Base-by-base conservation (phyloP, 805 yeast genomes). In the Candida oleophila region DNA sequence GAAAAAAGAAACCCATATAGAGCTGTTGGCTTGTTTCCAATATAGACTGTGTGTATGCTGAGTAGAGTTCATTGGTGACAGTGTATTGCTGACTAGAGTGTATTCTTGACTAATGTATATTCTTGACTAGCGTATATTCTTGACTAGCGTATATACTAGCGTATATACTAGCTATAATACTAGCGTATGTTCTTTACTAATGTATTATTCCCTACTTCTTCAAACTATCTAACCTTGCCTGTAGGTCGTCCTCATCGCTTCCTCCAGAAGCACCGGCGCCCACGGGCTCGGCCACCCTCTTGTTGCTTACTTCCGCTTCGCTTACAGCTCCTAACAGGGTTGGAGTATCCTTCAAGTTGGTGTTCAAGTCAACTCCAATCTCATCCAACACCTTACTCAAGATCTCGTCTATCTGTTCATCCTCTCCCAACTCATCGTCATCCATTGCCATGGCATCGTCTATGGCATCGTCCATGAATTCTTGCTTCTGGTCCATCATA, bases 401-500 rank as follows among this genome's bases (percentile, higher is more conserved):
- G 43, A 91, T 86, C 58, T 90, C 96, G 60, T 91, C 97, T 3
- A 87, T 85, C 64, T 91, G 96, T 54, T 86, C 94, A 52, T 87
- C 96, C 50, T 87, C 95, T 20, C 80, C 89, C 54, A 83, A 87
- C 48, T 88, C 82, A 47, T 67, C 73, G 22, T 68, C 73, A 57
- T 89, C 97, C 58, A 85, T 89, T 45, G 86, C 96, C 94, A 94
- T 89, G 16, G 94, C 87, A 64, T 92, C 97, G 62, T 94, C 99
- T 57, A 94, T 85, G 16, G 97, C 95, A 62, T 94, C 99, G 62
- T 94, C 99, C 87, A 94, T 94, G 81, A 95, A 89, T 64, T 95
- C 99, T 66, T 95, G 98, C 60, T 96, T 85, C 69, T 94, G 99
- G 65, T 92, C 97, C 98, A 94, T 94, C 56, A 95, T 72, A 62